phyloP scores from a whole-genome alignment of 495 filamentous ascomycete species.

The Amorphotheca resinae region DNA sequence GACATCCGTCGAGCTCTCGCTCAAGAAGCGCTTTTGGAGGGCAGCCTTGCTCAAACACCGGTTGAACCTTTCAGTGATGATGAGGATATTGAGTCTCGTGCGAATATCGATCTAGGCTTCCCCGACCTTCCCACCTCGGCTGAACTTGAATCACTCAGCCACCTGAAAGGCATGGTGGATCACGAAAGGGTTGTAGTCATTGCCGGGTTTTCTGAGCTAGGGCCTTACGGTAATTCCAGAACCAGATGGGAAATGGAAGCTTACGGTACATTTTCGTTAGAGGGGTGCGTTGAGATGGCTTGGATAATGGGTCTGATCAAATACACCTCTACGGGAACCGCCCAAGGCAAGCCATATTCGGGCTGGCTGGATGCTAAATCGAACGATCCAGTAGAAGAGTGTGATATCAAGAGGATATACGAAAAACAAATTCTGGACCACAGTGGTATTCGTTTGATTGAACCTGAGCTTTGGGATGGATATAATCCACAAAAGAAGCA shows the following conservation, averaged over 20 bases:
- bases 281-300: conserved; percentile 98
- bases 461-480: conserved; percentile 87
- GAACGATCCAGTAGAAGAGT: conserved; percentile 86
- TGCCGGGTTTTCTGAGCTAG: conserved; percentile 88
- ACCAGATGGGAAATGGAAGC: conserved; percentile 99
- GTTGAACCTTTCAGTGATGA: not conserved
- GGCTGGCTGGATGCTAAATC: conserved; percentile 94
- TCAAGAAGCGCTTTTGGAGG: conserved; percentile 38
- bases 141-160: conserved; percentile 73
- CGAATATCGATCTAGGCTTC: conserved; percentile 92
- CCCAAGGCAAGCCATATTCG: conserved; percentile 85
- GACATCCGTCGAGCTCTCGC: conserved; percentile 83
- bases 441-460: conserved; percentile 89
- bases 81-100: conserved; percentile 40
- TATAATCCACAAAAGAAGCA: conserved; percentile 97
- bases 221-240: conserved; percentile 92
- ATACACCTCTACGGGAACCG: conserved; percentile 74
- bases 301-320: conserved; percentile 99
- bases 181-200: conserved; percentile 92
- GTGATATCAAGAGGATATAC: conserved; percentile 88
- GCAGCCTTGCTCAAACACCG: no score
- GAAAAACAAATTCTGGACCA: conserved; percentile 91
- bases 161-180: conserved; percentile 91
- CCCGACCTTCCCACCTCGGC: conserved; percentile 74
- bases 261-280: conserved; percentile 86